phyloP scores from a whole-genome alignment of 2,329 filamentous ascomycete genomes.

The Didymella lethalis region DNA sequence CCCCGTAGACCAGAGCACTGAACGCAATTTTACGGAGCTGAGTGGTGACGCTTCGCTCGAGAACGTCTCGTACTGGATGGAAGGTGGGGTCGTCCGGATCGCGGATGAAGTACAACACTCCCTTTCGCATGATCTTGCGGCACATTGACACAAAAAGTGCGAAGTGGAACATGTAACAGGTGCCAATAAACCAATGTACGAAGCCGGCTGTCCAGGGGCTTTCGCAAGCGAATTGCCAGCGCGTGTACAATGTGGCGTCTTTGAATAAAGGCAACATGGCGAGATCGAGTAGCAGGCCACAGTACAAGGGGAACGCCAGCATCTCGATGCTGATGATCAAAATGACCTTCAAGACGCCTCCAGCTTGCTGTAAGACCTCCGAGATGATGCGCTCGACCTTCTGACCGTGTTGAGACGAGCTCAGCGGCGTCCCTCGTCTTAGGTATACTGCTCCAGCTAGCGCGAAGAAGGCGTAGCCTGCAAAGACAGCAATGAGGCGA shows the following conservation, averaged over 20 bases:
- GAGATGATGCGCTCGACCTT: slow-evolving; percentile 77
- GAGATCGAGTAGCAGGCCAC: slow-evolving; percentile 86
- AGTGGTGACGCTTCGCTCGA: slow-evolving; percentile 89
- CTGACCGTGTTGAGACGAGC: slow-evolving; percentile 62
- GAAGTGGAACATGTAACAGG: slow-evolving; percentile 99
- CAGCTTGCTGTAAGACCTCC: slow-evolving; percentile 88
- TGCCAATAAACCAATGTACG: slow-evolving; percentile 98
- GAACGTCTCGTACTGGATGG: slow-evolving; percentile 93
- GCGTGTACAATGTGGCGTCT: slow-evolving; percentile 76
- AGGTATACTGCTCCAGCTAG: slow-evolving; percentile 80
- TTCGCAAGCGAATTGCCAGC: slow-evolving; percentile 77
- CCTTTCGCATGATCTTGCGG: slow-evolving; percentile 93
- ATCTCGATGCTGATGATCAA: slow-evolving; percentile 99
- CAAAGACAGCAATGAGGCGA: slow-evolving; percentile 74
- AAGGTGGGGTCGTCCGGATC: slow-evolving; percentile 99
- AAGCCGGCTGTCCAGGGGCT: slow-evolving; percentile 92
- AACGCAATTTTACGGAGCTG: slow-evolving; percentile 97
- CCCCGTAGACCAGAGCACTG: slow-evolving; percentile 93
- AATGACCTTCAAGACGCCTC: slow-evolving; percentile 96
- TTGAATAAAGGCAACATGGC: slow-evolving; percentile 91
- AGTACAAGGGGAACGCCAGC: slow-evolving; percentile 96
- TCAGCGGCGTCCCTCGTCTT: slow-evolving; percentile 73
- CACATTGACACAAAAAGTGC: slow-evolving; percentile 99
- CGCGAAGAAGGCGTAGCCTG: slow-evolving; percentile 82
- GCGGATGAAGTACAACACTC: slow-evolving; percentile 96